Evolutionary conservation across 2,329 filamentous ascomycete species (phyloP).

Genomic region (Blastomyces parvus): DNA sequence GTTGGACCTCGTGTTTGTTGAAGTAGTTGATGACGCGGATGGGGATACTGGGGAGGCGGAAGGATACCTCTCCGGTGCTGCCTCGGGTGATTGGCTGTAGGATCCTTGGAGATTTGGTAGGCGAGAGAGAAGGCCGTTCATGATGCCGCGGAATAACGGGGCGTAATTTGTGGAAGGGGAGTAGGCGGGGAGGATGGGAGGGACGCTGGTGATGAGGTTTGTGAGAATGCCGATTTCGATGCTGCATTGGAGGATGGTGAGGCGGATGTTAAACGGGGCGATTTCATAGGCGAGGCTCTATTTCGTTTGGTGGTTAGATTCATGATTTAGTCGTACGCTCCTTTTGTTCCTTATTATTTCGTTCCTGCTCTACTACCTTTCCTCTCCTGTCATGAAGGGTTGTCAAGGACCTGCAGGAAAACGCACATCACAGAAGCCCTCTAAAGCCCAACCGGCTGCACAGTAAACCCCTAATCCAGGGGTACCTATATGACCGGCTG

Average conservation of each 20-base stretch:
- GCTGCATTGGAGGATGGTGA: conserved; percentile 91
- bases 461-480: conserved; percentile 87
- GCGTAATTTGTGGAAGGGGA: conserved; percentile 62
- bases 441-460: conserved; percentile 85
- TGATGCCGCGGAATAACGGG: conserved; percentile 72
- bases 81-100: conserved; percentile 20
- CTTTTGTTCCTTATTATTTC: neutral
- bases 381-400: neutral
- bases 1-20: neutral
- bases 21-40: conserved; percentile 6
- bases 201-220: conserved; percentile 76
- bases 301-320: conserved; percentile 11
- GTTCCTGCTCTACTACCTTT: neutral
- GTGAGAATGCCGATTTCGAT: conserved; percentile 84
- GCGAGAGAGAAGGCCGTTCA: conserved; percentile 67
- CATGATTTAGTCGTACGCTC: neutral
- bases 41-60: conserved; percentile 11
- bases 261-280: conserved; percentile 90
- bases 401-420: neutral
- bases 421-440: conserved; percentile 80
- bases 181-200: conserved; percentile 60
- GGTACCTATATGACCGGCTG: conserved; percentile 78
- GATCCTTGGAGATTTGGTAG: conserved; percentile 53
- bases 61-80: conserved; percentile 3
- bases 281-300: conserved; percentile 84